phyloP scores from a whole-genome alignment of 2,329 filamentous ascomycete genomes.

The Colletotrichum sp. region DNA sequence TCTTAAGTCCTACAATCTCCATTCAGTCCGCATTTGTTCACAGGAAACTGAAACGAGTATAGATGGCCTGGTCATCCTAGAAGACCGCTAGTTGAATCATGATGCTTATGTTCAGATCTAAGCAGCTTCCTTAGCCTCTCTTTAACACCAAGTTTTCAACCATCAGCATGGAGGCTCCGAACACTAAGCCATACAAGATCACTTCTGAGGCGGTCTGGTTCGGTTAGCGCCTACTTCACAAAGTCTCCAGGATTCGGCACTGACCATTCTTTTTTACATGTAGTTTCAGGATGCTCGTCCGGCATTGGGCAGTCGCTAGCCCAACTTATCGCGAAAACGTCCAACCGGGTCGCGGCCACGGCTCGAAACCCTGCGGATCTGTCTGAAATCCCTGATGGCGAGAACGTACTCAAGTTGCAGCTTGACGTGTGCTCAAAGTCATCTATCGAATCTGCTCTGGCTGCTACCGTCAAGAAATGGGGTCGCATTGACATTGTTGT shows the following conservation, averaged over 20 bases:
- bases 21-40: neutral
- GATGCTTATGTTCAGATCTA: neutral
- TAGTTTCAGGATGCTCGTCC: neutral
- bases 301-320: neutral
- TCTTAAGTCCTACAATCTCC: neutral
- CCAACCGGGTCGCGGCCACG: fast-evolving
- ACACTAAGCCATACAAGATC: neutral
- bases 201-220: neutral
- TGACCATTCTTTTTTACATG: fast-evolving
- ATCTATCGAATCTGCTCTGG: neutral
- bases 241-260: fast-evolving
- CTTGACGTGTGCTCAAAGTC: neutral
- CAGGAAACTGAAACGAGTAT: fast-evolving
- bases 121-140: neutral
- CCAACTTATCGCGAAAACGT: neutral
- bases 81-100: fast-evolving
- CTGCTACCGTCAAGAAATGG: neutral
- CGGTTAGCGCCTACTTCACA: fast-evolving
- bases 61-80: neutral
- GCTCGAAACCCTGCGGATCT: neutral
- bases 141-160: fast-evolving
- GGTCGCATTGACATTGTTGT: neutral
- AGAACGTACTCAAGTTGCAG: neutral
- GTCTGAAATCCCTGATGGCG: neutral
- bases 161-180: neutral